Base-by-base conservation (phyloP, 768 basidiomycete genomes). In the Amanita pallidorosea region DNA sequence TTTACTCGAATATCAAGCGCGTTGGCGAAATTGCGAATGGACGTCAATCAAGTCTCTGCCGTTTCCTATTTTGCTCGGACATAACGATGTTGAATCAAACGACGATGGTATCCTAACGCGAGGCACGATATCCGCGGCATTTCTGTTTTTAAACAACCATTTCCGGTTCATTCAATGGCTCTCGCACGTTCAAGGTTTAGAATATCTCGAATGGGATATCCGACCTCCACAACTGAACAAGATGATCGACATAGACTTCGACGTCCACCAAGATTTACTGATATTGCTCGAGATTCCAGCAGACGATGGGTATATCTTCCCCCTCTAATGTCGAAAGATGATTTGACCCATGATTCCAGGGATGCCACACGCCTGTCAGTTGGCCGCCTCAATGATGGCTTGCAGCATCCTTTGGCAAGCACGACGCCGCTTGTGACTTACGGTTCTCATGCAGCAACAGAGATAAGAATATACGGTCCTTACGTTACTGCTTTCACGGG, bases 191-290 rank as follows among this genome's bases (percentile, higher is more conserved):
- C 72, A 76, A 25, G 65, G 60, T 15, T 76, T 81, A 52, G 56
- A 70, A 45, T 66, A 71, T 41, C 63, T 63, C 25, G 57, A 63
- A 17, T 81, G 80, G 79, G 60, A 61, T 8, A 52, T 76, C n/a
- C 57, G 63, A 15, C 56, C 58, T 8, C 27, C 67, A 51, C 65
- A 64, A 4, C 53, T 75, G 35, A 31, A 54, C 12, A 57, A 17
- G 37, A 35, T 23, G 27, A 13, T 23, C 25, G 80, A 83, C 55
- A 79, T 81, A 54, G 71, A 69, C 5, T 73, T 87, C 67, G 83
- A 86, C 58, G 77, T 80, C 13, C 70, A 76, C 18, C 83, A 83
- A 57, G 79, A 85, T 60, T 68, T 87, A 27, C 67, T 85, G 9
- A 70, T 83, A 8, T 53, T 77, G 15, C 63, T 81, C 5, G 72